A percentile compares a stretch with the other conserved stretches of the same genome.
Conservation (phyloP, 495 filamentous ascomycete species). For the Stereocaulon alpinum region DNA sequence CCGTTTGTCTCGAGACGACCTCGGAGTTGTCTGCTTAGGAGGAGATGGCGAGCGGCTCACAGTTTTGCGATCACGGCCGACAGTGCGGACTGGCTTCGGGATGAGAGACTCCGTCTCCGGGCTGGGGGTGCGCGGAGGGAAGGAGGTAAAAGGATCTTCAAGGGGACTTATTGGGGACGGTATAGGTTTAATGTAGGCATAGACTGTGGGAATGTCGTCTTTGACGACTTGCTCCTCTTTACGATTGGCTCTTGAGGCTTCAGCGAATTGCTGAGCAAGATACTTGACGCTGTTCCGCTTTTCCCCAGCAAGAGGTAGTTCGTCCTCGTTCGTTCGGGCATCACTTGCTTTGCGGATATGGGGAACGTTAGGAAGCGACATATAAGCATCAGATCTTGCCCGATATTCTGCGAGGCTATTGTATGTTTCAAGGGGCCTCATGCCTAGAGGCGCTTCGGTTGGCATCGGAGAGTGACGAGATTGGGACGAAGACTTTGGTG, state of each 20-base stretch:
- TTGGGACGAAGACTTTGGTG: neutral
- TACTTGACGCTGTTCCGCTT: constrained; percentile 2
- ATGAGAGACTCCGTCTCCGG: constrained; percentile 12
- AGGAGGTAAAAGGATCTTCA: constrained; percentile 11
- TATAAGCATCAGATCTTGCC: neutral
- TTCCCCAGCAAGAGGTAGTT: neutral
- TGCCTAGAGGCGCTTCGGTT: neutral
- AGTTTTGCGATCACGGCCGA: constrained; percentile 14
- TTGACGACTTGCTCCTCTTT: neutral
- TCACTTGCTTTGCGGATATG: constrained; percentile 4
- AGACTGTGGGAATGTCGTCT: neutral
- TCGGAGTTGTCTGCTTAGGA: constrained; percentile 3
- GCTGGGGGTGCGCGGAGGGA: neutral
- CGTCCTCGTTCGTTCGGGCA: neutral
- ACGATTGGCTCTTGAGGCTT: constrained; percentile 3
- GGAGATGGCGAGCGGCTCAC: constrained; percentile 16
- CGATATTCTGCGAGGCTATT: neutral
- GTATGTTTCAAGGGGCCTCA: neutral
- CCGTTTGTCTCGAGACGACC: neutral
- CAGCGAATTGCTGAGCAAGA: constrained; percentile 6
- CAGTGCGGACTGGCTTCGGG: constrained; percentile 14
- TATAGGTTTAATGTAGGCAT: constrained; percentile 2
- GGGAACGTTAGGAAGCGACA: neutral
- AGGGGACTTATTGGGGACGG: neutral
- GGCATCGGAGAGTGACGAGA: constrained; percentile 9